Conservation (phyloP, 345 rosid genomes). For the Eucalyptus cladocalyx region DNA sequence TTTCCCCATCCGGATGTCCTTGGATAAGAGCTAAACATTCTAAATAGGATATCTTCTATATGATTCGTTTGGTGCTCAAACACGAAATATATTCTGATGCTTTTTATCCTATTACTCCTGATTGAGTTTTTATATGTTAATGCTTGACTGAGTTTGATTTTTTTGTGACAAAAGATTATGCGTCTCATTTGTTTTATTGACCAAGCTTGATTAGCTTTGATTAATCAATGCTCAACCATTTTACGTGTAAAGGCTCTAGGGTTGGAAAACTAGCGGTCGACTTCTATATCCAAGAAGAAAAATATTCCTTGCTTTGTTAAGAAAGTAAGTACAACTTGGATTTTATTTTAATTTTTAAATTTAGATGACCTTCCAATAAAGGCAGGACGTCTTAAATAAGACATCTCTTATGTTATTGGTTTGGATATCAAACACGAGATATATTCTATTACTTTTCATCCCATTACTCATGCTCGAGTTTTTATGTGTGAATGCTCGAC, state of each 20-base stretch:
- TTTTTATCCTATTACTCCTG: accelerated
- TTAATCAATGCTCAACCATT: neutral
- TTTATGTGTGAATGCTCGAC: neutral
- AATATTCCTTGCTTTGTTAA: neutral
- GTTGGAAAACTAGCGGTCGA: neutral
- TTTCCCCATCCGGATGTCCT: neutral
- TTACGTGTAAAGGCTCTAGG: neutral
- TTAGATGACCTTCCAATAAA: neutral
- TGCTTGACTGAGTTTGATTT: neutral
- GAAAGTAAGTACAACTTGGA: neutral
- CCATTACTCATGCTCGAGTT: neutral
- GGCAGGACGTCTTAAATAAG: accelerated
- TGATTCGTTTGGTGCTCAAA: accelerated
- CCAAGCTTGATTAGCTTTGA: neutral
- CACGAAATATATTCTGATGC: accelerated
- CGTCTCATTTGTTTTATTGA: neutral
- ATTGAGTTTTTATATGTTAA: neutral
- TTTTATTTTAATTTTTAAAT: neutral
- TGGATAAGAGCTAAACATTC: accelerated
- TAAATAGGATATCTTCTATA: neutral
- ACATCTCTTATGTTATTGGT: neutral
- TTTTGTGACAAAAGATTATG: accelerated
- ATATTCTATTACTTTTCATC: neutral
- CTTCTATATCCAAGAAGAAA: too few relatives aligned
- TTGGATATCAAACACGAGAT: neutral